Conservation (phyloP, 2,329 filamentous ascomycete species). For the Aspergillus intermedius region DNA sequence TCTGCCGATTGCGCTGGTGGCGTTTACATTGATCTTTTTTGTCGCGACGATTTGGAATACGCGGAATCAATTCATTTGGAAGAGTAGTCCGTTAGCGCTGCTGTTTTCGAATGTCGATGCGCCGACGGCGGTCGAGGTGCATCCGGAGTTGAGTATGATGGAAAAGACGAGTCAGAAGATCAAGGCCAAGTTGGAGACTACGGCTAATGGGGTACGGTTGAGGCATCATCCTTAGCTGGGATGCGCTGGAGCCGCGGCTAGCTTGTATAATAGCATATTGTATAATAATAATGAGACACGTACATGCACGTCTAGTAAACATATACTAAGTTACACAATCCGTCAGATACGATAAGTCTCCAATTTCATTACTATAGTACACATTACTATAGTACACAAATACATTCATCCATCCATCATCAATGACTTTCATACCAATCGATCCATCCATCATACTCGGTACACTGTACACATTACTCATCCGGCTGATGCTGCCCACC, state of each 20-base stretch:
- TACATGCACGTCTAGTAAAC: too few species aligned
- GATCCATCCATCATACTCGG: too few species aligned
- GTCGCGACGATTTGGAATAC: conserved; percentile 37
- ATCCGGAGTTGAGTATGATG: conserved; percentile 16
- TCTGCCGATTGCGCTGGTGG: conserved; percentile 13
- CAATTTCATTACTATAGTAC: too few species aligned
- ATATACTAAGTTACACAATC: too few species aligned
- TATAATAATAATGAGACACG: too few species aligned
- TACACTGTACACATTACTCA: conserved; percentile 2
- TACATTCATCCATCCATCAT: too few species aligned
- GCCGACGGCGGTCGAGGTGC: conserved; percentile 3
- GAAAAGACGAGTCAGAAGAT: conserved; percentile 16
- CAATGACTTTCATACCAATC: too few species aligned
- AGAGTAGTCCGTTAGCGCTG: conserved; percentile 18
- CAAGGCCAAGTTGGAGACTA: conserved; percentile 17
- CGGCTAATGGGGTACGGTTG: conserved; percentile 7
- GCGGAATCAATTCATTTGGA: conserved; percentile 21
- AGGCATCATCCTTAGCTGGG: not conserved
- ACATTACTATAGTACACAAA: too few species aligned
- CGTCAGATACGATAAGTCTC: too few species aligned
- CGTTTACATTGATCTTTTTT: conserved; percentile 45
- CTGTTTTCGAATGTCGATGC: conserved; percentile 15
- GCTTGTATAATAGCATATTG: too few species aligned
- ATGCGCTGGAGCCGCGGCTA: too few species aligned
- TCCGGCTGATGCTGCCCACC: not conserved